phyloP scores from a whole-genome alignment of 2,329 filamentous ascomycete genomes.

The Onygena corvina region DNA sequence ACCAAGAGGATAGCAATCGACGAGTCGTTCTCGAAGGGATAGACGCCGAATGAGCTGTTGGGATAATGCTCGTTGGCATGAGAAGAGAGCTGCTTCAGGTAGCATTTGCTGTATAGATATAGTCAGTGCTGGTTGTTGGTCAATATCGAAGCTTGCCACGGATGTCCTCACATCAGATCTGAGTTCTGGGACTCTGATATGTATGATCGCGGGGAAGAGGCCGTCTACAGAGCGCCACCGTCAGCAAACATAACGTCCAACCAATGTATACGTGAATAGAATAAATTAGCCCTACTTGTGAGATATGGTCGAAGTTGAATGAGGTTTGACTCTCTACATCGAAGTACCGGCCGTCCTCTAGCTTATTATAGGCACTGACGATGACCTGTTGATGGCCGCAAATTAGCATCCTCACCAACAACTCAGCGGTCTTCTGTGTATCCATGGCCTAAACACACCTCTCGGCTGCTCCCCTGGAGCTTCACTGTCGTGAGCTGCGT shows the following conservation, averaged over 20 bases:
- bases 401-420: background rate
- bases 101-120: conserved; percentile 55
- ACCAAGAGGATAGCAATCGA: conserved; percentile 73
- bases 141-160: background rate
- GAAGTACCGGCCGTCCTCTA: conserved; percentile 74
- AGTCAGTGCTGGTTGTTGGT: background rate
- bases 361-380: conserved; percentile 72
- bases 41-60: conserved; percentile 67
- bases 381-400: conserved; percentile 33
- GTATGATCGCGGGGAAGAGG: conserved; percentile 69
- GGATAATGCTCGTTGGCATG: conserved; percentile 86
- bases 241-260: background rate
- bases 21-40: conserved; percentile 62
- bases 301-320: conserved; percentile 75
- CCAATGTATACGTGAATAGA: conserved; percentile 10
- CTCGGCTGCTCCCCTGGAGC: conserved; percentile 71
- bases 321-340: conserved; percentile 79
- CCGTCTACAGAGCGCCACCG: conserved; percentile 47
- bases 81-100: conserved; percentile 60
- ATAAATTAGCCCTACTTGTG: conserved; percentile 44
- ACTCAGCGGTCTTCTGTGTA: too few species aligned
- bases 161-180: conserved; percentile 60
- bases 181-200: conserved; percentile 62
- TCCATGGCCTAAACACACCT: conserved; percentile 40
- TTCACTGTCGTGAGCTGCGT: conserved; percentile 82